These are phyloP conservation scores for Salix arbutifolia DNA, from an alignment of 345 rosid species.

Conservation along the genomic window DNA sequence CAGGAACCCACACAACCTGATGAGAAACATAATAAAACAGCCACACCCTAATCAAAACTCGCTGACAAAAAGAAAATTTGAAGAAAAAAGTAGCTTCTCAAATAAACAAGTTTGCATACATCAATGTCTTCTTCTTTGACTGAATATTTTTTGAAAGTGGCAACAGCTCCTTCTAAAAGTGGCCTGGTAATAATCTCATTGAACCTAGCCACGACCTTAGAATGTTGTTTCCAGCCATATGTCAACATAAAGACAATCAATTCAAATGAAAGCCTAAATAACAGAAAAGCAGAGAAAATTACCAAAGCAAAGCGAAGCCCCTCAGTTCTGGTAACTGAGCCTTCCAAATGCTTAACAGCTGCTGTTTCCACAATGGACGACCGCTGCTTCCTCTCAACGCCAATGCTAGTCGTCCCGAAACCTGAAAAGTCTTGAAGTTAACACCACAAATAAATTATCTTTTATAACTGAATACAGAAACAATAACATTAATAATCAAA, in stretches of 20 bases:
- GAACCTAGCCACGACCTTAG: slow-evolving; percentile 90
- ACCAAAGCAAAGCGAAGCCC: slow-evolving; percentile 93
- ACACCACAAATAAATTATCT: background rate
- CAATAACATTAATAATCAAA: background rate
- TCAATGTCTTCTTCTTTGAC: slow-evolving; percentile 79
- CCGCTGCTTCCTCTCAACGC: slow-evolving; percentile 15
- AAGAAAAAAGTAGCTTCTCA: background rate
- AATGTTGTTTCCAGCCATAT: background rate
- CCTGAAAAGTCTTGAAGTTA: background rate
- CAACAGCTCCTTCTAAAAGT: slow-evolving; percentile 84
- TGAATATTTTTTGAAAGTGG: slow-evolving; percentile 72
- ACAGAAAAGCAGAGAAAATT: slow-evolving; percentile 12
- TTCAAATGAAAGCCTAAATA: background rate
- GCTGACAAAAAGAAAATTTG: background rate
- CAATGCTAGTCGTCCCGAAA: background rate
- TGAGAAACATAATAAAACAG: background rate
- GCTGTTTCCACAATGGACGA: slow-evolving; percentile 36
- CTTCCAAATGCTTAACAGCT: slow-evolving; percentile 67
- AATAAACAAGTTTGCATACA: slow-evolving; percentile 30
- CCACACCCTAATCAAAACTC: background rate
- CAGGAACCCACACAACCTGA: slow-evolving; percentile 98
- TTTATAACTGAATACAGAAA: background rate
- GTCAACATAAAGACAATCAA: background rate
- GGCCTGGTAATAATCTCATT: slow-evolving; percentile 83
- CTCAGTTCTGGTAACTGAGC: slow-evolving; percentile 54